Evolutionary conservation across 306 rosid species (phyloP).

Genomic region (Trifolium fragiferum): DNA sequence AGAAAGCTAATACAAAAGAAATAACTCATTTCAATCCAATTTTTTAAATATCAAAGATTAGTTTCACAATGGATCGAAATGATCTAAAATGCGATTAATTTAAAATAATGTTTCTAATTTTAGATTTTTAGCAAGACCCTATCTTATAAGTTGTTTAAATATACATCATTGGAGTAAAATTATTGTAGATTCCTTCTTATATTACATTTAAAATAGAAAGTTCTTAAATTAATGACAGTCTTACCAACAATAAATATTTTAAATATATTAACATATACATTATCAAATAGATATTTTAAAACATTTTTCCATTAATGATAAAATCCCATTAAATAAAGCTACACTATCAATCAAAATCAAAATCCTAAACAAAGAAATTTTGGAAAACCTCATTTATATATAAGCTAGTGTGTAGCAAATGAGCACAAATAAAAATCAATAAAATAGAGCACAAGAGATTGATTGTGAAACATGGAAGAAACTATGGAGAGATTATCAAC

Average conservation of each 20-base stretch:
- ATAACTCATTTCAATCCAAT: too few species aligned
- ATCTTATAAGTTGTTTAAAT: too few species aligned
- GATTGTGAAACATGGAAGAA: not conserved
- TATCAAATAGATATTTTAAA: not conserved
- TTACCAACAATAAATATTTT: not conserved
- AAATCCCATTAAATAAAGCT: not conserved
- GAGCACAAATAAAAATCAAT: not conserved
- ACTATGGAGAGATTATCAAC: not conserved
- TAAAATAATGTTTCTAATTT: too few species aligned
- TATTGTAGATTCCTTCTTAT: not conserved
- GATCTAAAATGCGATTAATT: too few species aligned
- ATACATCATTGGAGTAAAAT: too few species aligned
- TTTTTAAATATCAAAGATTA: too few species aligned
- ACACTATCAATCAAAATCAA: not conserved
- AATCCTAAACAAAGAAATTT: not conserved
- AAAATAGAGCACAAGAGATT: not conserved
- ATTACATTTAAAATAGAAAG: not conserved
- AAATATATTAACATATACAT: not conserved
- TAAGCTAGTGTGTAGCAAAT: not conserved
- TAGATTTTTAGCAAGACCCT: too few species aligned
- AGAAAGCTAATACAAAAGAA: too few species aligned
- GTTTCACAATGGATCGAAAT: too few species aligned
- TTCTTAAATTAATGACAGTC: not conserved
- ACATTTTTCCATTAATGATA: slow-evolving; percentile 2
- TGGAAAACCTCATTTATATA: not conserved